phyloP scores from a whole-genome alignment of 345 rosid species.

The Citrus inodora region DNA sequence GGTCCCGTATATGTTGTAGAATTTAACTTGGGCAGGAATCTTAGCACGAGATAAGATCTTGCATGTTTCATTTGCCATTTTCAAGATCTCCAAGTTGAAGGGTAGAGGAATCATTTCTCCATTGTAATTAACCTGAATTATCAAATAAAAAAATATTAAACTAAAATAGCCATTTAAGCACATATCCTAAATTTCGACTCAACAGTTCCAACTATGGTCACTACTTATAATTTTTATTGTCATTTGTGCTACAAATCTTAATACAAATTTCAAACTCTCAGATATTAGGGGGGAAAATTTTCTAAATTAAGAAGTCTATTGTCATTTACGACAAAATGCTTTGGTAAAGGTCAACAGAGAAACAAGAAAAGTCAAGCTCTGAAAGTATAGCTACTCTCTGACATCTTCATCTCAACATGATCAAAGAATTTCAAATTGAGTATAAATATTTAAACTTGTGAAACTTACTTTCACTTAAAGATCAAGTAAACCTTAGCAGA shows the following conservation, averaged over 20 bases:
- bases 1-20: constrained; percentile 89
- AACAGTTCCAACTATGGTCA: neutral
- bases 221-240: neutral
- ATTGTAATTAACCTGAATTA: constrained; percentile 54
- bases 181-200: neutral
- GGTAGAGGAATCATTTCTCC: constrained; percentile 68
- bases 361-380: neutral
- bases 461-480: neutral
- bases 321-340: neutral
- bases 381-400: neutral
- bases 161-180: constrained; percentile 4
- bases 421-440: neutral
- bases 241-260: neutral
- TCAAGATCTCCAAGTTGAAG: constrained; percentile 79
- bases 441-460: neutral
- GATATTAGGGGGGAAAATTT: neutral
- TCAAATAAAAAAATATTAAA: neutral
- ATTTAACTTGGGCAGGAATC: constrained; percentile 81
- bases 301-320: neutral
- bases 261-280: neutral
- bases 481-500: neutral
- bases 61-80: constrained; percentile 76
- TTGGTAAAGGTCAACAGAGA: neutral
- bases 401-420: neutral
- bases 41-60: constrained; percentile 52